Conservation (phyloP, 2,329 filamentous ascomycete species). For the Tolypocladium tundrense region DNA sequence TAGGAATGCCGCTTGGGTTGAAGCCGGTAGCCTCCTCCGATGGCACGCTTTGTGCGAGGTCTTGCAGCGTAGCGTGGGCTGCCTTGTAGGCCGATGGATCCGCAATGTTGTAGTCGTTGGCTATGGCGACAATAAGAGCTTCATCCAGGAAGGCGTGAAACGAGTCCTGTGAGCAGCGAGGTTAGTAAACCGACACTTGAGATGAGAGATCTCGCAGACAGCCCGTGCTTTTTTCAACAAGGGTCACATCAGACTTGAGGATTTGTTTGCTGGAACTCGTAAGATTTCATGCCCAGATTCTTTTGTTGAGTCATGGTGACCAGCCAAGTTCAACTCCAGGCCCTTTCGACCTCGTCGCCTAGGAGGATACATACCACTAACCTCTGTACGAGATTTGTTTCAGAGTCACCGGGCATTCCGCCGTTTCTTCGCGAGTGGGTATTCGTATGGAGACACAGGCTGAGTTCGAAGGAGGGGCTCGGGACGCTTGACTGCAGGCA, state of each 20-base stretch:
- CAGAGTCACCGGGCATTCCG: slow-evolving; percentile 13
- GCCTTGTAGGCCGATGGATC: slow-evolving; percentile 38
- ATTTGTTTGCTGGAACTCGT: not conserved
- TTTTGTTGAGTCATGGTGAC: not conserved
- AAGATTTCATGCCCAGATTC: not conserved
- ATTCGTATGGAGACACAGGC: not conserved
- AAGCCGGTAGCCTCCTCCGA: slow-evolving; percentile 66
- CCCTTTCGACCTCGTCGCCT: not conserved
- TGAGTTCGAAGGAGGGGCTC: not conserved
- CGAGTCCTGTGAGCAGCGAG: slow-evolving; percentile 39
- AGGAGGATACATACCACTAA: slow-evolving; percentile 17
- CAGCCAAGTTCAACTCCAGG: not conserved
- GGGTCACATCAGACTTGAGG: not conserved
- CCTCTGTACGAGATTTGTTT: slow-evolving; percentile 14
- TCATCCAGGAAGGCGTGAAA: slow-evolving; percentile 70
- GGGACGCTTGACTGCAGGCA: not conserved
- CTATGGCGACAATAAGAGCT: slow-evolving; percentile 65
- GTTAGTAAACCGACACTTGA: not conserved
- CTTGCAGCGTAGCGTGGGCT: slow-evolving; percentile 51
- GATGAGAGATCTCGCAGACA: not conserved
- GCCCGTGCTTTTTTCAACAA: not conserved
- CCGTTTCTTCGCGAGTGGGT: not conserved
- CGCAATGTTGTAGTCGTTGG: slow-evolving; percentile 60
- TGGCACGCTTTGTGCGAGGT: slow-evolving; percentile 52
- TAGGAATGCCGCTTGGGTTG: slow-evolving; percentile 63